phyloP scores from a whole-genome alignment of 2,329 filamentous ascomycete species.

The Aspergillus ruber region DNA sequence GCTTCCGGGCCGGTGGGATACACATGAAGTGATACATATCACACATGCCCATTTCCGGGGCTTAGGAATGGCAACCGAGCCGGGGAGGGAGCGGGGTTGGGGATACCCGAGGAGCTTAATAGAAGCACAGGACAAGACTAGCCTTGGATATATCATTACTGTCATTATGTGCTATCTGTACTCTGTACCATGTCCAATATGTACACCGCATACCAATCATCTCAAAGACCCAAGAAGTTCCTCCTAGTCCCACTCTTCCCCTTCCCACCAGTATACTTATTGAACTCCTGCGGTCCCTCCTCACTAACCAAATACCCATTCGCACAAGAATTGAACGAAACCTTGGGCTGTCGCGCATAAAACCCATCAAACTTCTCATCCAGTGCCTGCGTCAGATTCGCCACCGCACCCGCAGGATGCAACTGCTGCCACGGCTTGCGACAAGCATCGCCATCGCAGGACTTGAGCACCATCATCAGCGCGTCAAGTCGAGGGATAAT shows the following conservation, averaged over 20 bases:
- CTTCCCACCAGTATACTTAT: slow-evolving; percentile 11
- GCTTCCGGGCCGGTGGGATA: background rate
- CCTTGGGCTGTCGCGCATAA: slow-evolving; percentile 46
- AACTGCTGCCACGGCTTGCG: slow-evolving; percentile 52
- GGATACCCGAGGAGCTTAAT: too few relatives aligned
- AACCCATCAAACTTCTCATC: slow-evolving; percentile 45
- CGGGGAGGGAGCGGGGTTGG: too few relatives aligned
- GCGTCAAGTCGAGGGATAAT: slow-evolving; percentile 51
- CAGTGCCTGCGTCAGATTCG: slow-evolving; percentile 48
- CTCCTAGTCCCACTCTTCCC: slow-evolving; percentile 7
- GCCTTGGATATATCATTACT: too few relatives aligned
- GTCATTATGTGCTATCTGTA: too few relatives aligned
- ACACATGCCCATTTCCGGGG: background rate
- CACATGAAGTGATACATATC: background rate
- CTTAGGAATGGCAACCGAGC: too few relatives aligned
- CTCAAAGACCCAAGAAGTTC: too few relatives aligned
- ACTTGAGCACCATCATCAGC: slow-evolving; percentile 55
- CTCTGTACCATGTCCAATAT: too few relatives aligned
- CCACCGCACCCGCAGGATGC: slow-evolving; percentile 49
- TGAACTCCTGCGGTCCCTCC: slow-evolving; percentile 47
- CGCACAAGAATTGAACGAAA: slow-evolving; percentile 50
- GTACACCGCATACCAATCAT: too few relatives aligned
- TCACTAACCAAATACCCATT: slow-evolving; percentile 50
- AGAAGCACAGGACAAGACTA: too few relatives aligned
- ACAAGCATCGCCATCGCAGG: slow-evolving; percentile 51